Evolutionary conservation across 352 stramenopile genomes (phyloP).

Genomic region (Phytophthora fragariaefolia): DNA sequence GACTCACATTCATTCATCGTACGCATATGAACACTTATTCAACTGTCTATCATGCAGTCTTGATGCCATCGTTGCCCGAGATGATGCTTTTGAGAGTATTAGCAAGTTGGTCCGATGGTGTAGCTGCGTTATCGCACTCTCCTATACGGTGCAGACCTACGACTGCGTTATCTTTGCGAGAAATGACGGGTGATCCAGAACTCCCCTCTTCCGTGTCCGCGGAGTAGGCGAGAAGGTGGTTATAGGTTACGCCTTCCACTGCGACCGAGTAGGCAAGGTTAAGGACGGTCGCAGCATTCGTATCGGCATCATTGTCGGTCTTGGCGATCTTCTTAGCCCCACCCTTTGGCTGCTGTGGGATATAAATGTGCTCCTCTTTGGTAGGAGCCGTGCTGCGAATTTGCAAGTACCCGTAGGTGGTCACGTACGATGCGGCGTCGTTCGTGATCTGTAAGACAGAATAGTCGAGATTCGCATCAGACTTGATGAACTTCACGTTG

Average conservation of each 20-base stretch:
- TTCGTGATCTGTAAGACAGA: slow-evolving; percentile 59
- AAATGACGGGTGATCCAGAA: slow-evolving; percentile 70
- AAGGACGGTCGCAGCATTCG: slow-evolving; percentile 26
- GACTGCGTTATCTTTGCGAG: slow-evolving; percentile 56
- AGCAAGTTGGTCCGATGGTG: slow-evolving; percentile 29
- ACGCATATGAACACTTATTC: slow-evolving; percentile 5
- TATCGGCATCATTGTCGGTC: slow-evolving; percentile 42
- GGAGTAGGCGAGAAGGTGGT: slow-evolving; percentile 64
- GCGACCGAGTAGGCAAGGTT: slow-evolving; percentile 45
- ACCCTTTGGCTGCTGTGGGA: slow-evolving; percentile 67
- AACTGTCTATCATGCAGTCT: slow-evolving; percentile 29
- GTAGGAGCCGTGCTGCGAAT: slow-evolving; percentile 48
- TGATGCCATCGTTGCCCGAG: slow-evolving; percentile 43
- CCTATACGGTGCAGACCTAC: slow-evolving; percentile 79
- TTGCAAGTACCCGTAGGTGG: slow-evolving; percentile 64
- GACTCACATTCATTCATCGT: slow-evolving; percentile 7
- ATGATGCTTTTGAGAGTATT: slow-evolving; percentile 31
- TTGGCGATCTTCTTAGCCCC: slow-evolving; percentile 66
- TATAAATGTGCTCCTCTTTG: slow-evolving; percentile 65
- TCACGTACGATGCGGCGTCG: slow-evolving; percentile 42
- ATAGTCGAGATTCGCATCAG: slow-evolving; percentile 59
- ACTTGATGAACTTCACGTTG: slow-evolving; percentile 65
- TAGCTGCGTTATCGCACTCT: slow-evolving; percentile 69
- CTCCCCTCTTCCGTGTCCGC: slow-evolving; percentile 71
- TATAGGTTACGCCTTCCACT: slow-evolving; percentile 41